Evolutionary conservation across 192 early-diverging fungal species (phyloP), one percentile per base, ranked within the genome.

Genomic region (Lunasporangiospora selenospora): DNA sequence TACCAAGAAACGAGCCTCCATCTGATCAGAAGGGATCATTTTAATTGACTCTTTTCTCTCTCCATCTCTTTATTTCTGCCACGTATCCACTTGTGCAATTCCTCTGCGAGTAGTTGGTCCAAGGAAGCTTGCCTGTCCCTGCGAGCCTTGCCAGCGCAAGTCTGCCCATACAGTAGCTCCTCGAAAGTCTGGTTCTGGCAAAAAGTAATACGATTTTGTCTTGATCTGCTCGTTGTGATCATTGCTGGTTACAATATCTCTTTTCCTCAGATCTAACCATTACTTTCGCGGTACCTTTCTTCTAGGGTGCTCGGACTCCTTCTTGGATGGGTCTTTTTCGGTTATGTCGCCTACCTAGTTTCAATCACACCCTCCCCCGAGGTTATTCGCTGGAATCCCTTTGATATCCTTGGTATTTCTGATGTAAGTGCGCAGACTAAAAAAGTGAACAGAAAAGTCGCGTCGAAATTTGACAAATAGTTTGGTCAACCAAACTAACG

Each of bases 311-410:
- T 85, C 26, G 67, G 58, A 45, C 59, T 86, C 37, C 43, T 76
- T 77, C 58, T 82, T 23, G 91, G 90, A 30, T 95, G 92, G 91
- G 53, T 82, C 18, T 52, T 87, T 24, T 85, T 92, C 58, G 83
- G 67, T 18, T 87, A 85, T 38, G 81, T 92, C 24, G 73, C 77
- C 11, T 87, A 92, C 77, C 63, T 85, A 51, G 79, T 89, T 18
- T 76, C 81, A 10, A 86, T 82, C 41, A 93, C 91, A 4, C 67
- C 81, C 13, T 60, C 87, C 27, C 82, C 84, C 54, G 86, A 93
- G 59, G 64, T 82, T 18, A 80, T 85, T 36, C 75, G 81, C 23
- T 99, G 94, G 94, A 92, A 99, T 79, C 97, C 97, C n/a, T 99
- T 91, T 75, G 83, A 89, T 75, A 88, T 99, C 58, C 83, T 99